Evolutionary conservation across 345 rosid species (phyloP), one percentile per base, ranked within the genome.

Genomic region (Populus euphratica): DNA sequence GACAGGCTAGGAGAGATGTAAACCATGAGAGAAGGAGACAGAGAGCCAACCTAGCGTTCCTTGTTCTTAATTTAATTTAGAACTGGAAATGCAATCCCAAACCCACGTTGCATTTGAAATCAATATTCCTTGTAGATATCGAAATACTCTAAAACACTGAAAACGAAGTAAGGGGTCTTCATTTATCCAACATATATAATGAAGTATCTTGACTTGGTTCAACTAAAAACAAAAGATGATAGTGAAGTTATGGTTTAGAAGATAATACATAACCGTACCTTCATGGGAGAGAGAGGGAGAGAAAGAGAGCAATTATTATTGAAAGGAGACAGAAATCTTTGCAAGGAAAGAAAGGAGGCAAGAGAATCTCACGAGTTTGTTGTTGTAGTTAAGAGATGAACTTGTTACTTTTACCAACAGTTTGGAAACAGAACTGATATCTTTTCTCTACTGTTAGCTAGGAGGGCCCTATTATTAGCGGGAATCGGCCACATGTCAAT

Each of bases 331-430:
- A 71, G 72, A 72, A 35, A 35, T 31, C 65, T 33, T 3, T 9
- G 21, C 35, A 49, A 52, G 17, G 38, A 61, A 33, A 59, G 5
- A 27, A 47, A 49, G 33, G 27, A 68, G 23, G 43, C 20, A 11
- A 8, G 67, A 38, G 41, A 77, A 77, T 52, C 81, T 72, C n/a
- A 68, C 38, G 61, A n/a, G 68, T 70, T 74, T 63, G n/a, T 68
- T 56, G 5, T 59, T 33, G 35, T 52, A 56, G 71, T 44, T 49
- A n/a, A 78, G 62, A 56, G 59, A 14, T 68, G 35, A 49, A 75
- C 71, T 66, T 66, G 35, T 25, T 29, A 41, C 44, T 64, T 12
- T 64, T 29, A 54, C 25, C 61, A 54, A 21, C 61, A 54, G 23
- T 21, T 54, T 8, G 25, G 9, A 56, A 56, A 23, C 10, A n/a